Evolutionary conservation across 441 rosid genomes (phyloP).

Genomic region (Brassica balearica): DNA sequence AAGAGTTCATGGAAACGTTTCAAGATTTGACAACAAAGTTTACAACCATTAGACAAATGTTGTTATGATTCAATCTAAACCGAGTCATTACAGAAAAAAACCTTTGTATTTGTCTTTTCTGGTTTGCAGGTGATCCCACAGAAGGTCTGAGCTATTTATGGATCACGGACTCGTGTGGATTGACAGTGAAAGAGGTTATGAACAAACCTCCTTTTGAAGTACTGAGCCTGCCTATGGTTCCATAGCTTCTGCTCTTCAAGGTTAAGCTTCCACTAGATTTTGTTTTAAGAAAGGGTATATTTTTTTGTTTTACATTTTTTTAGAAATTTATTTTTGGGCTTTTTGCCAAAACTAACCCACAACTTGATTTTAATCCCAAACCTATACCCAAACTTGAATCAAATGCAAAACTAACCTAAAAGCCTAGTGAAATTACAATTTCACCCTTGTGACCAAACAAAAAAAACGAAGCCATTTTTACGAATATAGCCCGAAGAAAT

Average conservation of each 20-base stretch:
- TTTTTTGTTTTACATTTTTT: too few relatives aligned
- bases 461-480: too few relatives aligned
- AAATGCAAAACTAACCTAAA: too few relatives aligned
- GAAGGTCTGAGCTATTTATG: slow-evolving; percentile 81
- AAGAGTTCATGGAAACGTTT: slow-evolving; percentile 89
- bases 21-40: slow-evolving; percentile 79
- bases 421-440: too few relatives aligned
- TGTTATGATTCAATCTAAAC: slow-evolving; percentile 6
- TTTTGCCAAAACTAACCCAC: too few relatives aligned
- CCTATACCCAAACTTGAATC: too few relatives aligned
- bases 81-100: not conserved
- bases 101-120: too few relatives aligned
- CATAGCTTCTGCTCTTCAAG: slow-evolving; percentile 86
- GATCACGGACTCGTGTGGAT: slow-evolving; percentile 93
- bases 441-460: too few relatives aligned
- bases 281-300: too few relatives aligned
- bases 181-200: slow-evolving; percentile 74
- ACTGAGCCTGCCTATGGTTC: slow-evolving; percentile 79
- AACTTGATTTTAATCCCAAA: too few relatives aligned
- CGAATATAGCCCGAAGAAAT: too few relatives aligned
- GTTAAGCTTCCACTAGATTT: slow-evolving; percentile 34
- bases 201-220: slow-evolving; percentile 80
- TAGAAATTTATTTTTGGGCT: too few relatives aligned
- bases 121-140: slow-evolving; percentile 58
- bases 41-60: slow-evolving; percentile 34